Evolutionary conservation across 2,329 filamentous ascomycete species (phyloP).

Genomic region (Fusarium protoensiforme): DNA sequence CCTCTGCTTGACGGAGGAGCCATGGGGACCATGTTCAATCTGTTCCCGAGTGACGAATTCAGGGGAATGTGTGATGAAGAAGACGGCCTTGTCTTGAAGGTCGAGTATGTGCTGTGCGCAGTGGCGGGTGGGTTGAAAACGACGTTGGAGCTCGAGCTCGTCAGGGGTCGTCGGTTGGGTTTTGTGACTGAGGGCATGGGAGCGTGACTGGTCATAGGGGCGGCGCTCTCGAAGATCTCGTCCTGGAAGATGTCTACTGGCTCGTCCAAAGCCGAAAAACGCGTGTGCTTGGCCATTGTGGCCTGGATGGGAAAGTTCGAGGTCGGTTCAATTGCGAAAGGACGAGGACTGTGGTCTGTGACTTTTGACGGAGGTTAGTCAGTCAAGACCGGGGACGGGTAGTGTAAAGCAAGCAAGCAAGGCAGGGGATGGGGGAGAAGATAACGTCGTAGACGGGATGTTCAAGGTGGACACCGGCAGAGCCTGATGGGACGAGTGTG

Average conservation of each 20-base stretch:
- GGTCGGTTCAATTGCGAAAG: constrained; percentile 27
- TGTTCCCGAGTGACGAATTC: constrained; percentile 63
- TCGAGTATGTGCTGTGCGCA: constrained; percentile 69
- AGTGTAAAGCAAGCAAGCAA: background rate
- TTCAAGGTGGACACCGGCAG: constrained; percentile 36
- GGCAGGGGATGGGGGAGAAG: constrained; percentile 30
- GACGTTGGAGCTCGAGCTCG: constrained; percentile 68
- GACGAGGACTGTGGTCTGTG: constrained; percentile 18
- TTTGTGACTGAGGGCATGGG: constrained; percentile 65
- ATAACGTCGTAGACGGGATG: constrained; percentile 37
- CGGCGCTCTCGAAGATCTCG: constrained; percentile 57
- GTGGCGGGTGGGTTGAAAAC: constrained; percentile 72
- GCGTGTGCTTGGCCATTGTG: constrained; percentile 65
- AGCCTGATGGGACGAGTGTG: constrained; percentile 40
- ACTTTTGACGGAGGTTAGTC: constrained; percentile 32
- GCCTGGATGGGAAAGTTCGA: constrained; percentile 46
- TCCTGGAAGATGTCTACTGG: constrained; percentile 65
- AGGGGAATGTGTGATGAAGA: constrained; percentile 72
- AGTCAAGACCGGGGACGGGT: constrained; percentile 29
- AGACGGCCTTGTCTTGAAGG: constrained; percentile 72
- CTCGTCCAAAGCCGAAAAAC: constrained; percentile 58
- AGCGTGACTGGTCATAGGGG: constrained; percentile 65
- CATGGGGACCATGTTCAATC: constrained; percentile 75
- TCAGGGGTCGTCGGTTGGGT: constrained; percentile 59
- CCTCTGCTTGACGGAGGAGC: constrained; percentile 68